phyloP scores from a whole-genome alignment of 371 early-diverging fungal species.

The Mucor velutinosus region DNA sequence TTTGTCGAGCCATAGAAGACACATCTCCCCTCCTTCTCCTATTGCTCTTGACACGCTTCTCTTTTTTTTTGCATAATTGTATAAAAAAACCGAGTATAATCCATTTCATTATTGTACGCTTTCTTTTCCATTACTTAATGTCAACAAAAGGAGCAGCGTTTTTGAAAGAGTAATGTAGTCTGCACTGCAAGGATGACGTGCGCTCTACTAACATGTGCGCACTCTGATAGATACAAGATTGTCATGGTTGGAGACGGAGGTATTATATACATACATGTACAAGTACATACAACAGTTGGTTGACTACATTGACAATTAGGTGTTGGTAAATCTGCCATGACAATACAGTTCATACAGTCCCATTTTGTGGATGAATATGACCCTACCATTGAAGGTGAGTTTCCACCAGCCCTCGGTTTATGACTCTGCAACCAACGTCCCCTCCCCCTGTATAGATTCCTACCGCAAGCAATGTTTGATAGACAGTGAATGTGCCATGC shows the following conservation, averaged over 20 bases:
- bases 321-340: constrained; percentile 77
- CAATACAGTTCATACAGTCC: constrained; percentile 79
- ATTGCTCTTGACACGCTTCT: neutral
- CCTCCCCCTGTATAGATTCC: constrained; percentile 52
- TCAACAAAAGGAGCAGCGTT: constrained; percentile 4
- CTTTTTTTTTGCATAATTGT: neutral
- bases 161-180: neutral
- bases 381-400: constrained; percentile 78
- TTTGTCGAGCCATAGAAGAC: neutral
- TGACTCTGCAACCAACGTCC: neutral
- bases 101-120: neutral
- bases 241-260: constrained; percentile 80
- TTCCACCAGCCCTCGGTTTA: neutral
- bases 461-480: constrained; percentile 78
- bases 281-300: neutral
- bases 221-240: constrained; percentile 49
- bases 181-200: too few relatives aligned
- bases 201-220: neutral
- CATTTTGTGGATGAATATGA: constrained; percentile 86
- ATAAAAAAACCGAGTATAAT: neutral
- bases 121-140: neutral
- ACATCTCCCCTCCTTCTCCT: neutral
- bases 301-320: constrained; percentile 14
- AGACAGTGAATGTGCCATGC: constrained; percentile 68
- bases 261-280: neutral